Evolutionary conservation across 1,284 basidiomycete species (phyloP), one percentile per base, ranked within the genome.

Genomic region (Rhodotorula mucilaginosa): DNA sequence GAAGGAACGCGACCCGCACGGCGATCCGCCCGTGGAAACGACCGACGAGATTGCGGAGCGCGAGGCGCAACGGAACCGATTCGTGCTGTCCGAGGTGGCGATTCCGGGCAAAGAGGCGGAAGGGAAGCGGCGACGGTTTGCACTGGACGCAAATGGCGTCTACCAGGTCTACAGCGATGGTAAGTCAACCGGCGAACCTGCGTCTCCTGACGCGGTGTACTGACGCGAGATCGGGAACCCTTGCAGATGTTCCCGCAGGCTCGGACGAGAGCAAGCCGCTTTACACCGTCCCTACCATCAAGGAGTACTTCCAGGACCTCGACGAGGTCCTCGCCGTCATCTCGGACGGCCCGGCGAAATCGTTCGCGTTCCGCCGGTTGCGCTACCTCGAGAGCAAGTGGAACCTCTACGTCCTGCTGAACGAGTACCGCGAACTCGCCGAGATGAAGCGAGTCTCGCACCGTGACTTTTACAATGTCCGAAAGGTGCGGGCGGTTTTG

Each of bases 321-420:
- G 96, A 99, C 80, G 93, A 89, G 79, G 78, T 83, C 10, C 78
- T 82, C 13, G 70, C 78, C 54, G 81, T 83, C 67, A 82, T 83
- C 64, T 80, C 79, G 5, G 77, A 80, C 67, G 75, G 97, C 0
- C 97, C 97, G 0, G 90, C 93, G 7, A 99, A 99, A 83, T 93
- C 90, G 77, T 97, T 97, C 80, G 96, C 97, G 0, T 99, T 90
- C 83, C 86, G 94, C 5, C 84, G 97, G 66, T 85, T 99, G 75
- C 94, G 93, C 83, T 99, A 96, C 79, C 86, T 99, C 18, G 85
- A 89, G n/a, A 91, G 91, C 83, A 98, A 98, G 82, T 99, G 96
- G 84, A 91, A 90, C 66, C 91, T 99, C 87, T 96, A 97, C 80
- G 87, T 86, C 59, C 84, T 99, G 19, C 83, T 99, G 76, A 97